Conservation (phyloP, 768 basidiomycete genomes). For the Phaffia tasmanica region DNA sequence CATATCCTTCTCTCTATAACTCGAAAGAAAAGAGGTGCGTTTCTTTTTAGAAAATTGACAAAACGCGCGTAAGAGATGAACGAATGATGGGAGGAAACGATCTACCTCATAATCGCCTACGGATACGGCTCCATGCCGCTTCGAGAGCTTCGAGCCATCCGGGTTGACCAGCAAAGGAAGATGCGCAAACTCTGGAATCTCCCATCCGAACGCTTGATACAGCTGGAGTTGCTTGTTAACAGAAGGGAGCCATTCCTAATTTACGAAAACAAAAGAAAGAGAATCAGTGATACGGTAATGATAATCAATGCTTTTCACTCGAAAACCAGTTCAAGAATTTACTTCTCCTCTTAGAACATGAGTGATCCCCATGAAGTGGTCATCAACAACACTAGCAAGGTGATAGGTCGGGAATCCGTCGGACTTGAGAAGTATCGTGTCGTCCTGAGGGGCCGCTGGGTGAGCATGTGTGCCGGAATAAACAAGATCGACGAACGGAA, state of each 20-base stretch:
- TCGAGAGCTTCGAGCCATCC: conserved; percentile 89
- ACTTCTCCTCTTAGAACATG: conserved; percentile 94
- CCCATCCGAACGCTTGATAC: conserved; percentile 62
- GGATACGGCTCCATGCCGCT: conserved; percentile 77
- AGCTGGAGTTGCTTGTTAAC: conserved; percentile 81
- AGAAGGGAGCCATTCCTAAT: conserved; percentile 90
- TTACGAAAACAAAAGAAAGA: background rate
- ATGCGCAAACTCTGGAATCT: conserved; percentile 75
- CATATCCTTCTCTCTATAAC: conserved; percentile 69
- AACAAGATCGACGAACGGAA: conserved; percentile 17
- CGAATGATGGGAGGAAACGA: background rate
- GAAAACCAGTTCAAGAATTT: conserved; percentile 24
- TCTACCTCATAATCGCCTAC: conserved; percentile 75
- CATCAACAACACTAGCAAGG: conserved; percentile 88
- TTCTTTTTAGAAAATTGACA: background rate
- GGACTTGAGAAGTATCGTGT: conserved; percentile 82
- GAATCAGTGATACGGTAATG: background rate
- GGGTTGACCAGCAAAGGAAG: conserved; percentile 79
- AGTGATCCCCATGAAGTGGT: conserved; percentile 88
- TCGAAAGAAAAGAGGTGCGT: background rate
- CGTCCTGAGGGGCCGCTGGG: conserved; percentile 46
- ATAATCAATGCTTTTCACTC: background rate
- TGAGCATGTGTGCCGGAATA: conserved; percentile 14
- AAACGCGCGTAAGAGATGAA: no score
- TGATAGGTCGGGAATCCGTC: conserved; percentile 95